Base-by-base conservation (phyloP, 352 stramenopile species). In the Phytopythium kandeliae region DNA sequence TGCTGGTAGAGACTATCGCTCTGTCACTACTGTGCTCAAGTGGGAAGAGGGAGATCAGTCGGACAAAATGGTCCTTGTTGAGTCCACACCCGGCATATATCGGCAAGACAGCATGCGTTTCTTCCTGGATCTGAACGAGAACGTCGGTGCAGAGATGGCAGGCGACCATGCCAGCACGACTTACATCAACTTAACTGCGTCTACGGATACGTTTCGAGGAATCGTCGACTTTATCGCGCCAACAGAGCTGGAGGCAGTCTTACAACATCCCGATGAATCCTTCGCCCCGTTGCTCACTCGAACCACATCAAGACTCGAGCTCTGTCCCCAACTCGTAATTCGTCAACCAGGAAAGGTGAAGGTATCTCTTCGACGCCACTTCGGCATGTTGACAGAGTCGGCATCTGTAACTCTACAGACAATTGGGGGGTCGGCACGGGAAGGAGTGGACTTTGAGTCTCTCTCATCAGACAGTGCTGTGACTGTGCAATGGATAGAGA, bases 31-130 rank as follows among this genome's bases (percentile, higher is more conserved):
- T 43, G 47, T 54, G 0, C 3, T 92, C 9, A 47, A 31, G 26
- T 92, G 81, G 81, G 44, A 50, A 4, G 64, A 88, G 0, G 78
- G 78, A 7, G 81, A 90, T 44, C 46, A 50, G 0, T 65, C 54
- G 16, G 76, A 82, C 19, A 67, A 77, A 45, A 53, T 65, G 30
- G 62, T 92, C 28, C 44, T 88, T 22, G 54, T 90, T 2, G 53
- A 61, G 21, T 66, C 69, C 7, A 46, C 84, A 9, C 3, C 19
- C 2, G 72, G 65, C n/a, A 55, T 74, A 21, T 52, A 67, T 37
- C 69, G 72, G 15, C 51, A 60, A n/a, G 31, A 26, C 16, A 51
- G n/a, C 30, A 56, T 58, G n/a, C 60, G 64, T 4, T 64, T 90
- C 44, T 16, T 36, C 1, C 62, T 90, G 19, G 55, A 65, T 6